Base-by-base conservation (phyloP, 306 rosid species). In the Citrullus mucosospermus region DNA sequence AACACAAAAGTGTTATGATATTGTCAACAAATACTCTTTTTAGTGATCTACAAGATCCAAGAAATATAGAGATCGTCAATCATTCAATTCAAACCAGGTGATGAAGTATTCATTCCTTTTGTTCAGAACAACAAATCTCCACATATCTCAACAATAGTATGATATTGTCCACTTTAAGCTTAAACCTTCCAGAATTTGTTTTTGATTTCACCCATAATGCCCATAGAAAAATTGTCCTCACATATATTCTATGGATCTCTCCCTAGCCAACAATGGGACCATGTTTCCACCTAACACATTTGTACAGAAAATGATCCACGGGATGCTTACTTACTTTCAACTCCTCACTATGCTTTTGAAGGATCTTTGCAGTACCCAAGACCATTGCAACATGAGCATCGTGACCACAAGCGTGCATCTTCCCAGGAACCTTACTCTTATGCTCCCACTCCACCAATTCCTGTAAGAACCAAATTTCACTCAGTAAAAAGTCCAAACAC, bases 361-460 rank as follows among this genome's bases (percentile, higher is more conserved):
- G 97, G 77, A 94, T 89, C 88, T 83, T 90, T 17, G 98, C 93
- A 71, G 95, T 97, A 65, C 92, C 98, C 14, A 94, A 97, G 83
- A 92, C 88, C 98, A 94, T 94, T 6, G 92, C 80, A 68, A 90
- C 97, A 86, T 92, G 98, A 43, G 91, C 96, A 83, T 94, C 98
- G 80, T 94, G 98, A 54, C 98, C 98, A 78, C 97, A 94, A 2
- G 92, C 95, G n/a, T 94, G 98, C 98, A 94, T 92, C 81, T 92
- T 90, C 82, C 96, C 98, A 5, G 86, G 81, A 71, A 81, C 54
- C 84, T 85, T 92, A 87, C 98, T 94, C 91, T 92, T 90, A 81
- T 88, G 92, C 83, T 89, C 92, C 96, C 97, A 92, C 86, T 92
- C 98, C 87, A 91, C 89, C 97, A 89, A 43, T 92, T 95, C 98